These are phyloP conservation scores for Panaeolus papilionaceus DNA, from an alignment of 768 basidiomycete genomes.

Conservation along the genomic window DNA sequence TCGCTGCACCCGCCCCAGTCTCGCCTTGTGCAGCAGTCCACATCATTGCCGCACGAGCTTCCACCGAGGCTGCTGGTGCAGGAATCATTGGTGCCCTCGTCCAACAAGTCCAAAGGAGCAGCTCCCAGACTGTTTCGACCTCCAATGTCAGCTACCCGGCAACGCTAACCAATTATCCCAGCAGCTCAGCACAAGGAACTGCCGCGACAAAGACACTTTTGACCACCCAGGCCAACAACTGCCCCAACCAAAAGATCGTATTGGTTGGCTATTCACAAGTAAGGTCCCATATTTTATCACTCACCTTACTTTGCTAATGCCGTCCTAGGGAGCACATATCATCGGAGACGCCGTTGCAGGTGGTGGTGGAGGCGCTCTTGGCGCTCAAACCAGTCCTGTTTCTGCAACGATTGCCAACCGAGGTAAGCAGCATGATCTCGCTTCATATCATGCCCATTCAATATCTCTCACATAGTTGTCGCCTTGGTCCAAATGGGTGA, in stretches of 20 bases:
- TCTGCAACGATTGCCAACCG: slow-evolving; percentile 25
- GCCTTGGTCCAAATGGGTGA: slow-evolving; percentile 28
- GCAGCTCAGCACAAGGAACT: slow-evolving; percentile 26
- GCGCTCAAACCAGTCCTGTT: slow-evolving; percentile 28
- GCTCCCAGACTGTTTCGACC: slow-evolving; percentile 17
- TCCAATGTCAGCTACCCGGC: background rate
- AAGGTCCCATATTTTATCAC: background rate
- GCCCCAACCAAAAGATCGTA: slow-evolving; percentile 38
- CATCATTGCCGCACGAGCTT: slow-evolving; percentile 31
- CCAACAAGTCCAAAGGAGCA: slow-evolving; percentile 19
- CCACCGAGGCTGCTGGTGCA: slow-evolving; percentile 29
- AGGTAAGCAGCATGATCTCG: slow-evolving; percentile 6
- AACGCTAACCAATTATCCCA: background rate
- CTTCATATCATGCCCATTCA: background rate
- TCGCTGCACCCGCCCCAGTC: slow-evolving; percentile 22
- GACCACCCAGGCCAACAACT: slow-evolving; percentile 37
- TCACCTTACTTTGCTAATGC: no score
- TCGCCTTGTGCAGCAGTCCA: slow-evolving; percentile 29
- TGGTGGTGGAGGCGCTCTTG: slow-evolving; percentile 26
- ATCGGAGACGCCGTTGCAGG: slow-evolving; percentile 29
- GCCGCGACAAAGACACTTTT: slow-evolving; percentile 35
- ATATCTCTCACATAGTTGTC: slow-evolving; percentile 19
- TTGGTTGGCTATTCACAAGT: slow-evolving; percentile 42
- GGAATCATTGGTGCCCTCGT: slow-evolving; percentile 30
- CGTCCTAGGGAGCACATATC: background rate